Conservation (phyloP, 1,284 basidiomycete genomes). For the Boletus semigastroideus region DNA sequence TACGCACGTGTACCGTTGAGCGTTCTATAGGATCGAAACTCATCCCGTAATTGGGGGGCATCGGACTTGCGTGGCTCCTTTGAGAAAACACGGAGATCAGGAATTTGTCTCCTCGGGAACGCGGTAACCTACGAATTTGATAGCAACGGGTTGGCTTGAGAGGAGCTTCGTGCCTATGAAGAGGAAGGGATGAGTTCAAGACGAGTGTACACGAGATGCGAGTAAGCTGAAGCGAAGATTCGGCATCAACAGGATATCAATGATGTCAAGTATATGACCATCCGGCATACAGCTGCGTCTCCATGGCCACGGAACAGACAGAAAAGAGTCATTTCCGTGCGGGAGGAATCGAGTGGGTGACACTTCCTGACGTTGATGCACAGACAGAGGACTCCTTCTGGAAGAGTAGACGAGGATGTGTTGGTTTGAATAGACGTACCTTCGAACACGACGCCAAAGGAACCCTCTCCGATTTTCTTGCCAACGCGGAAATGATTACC, state of each 20-base stretch:
- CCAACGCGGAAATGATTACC: constrained; percentile 77
- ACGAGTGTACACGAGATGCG: constrained; percentile 3
- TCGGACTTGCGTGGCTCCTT: constrained; percentile 98
- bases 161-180: constrained; percentile 80
- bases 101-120: constrained; percentile 13
- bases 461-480: constrained; percentile 87
- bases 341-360: constrained; percentile 19
- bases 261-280: not conserved
- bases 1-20: constrained; percentile 87
- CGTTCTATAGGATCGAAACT: constrained; percentile 97
- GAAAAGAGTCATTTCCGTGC: constrained; percentile 1
- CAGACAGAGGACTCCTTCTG: constrained; percentile 5
- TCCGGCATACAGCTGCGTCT: constrained; percentile 8
- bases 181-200: constrained; percentile 16
- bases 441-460: constrained; percentile 82
- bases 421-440: constrained; percentile 41
- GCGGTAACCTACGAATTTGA: constrained; percentile 84
- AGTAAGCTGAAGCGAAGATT: constrained; percentile 1
- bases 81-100: constrained; percentile 16
- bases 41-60: constrained; percentile 95
- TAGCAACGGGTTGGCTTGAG: constrained; percentile 89
- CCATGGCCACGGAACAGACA: constrained; percentile 6
- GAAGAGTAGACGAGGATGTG: not conserved
- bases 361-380: not conserved
- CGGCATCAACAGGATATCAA: constrained; percentile 8